A percentile compares a stretch with the other conserved stretches of the same genome.
phyloP scores from a whole-genome alignment of 352 stramenopile species.

The Phytophthora lateralis region DNA sequence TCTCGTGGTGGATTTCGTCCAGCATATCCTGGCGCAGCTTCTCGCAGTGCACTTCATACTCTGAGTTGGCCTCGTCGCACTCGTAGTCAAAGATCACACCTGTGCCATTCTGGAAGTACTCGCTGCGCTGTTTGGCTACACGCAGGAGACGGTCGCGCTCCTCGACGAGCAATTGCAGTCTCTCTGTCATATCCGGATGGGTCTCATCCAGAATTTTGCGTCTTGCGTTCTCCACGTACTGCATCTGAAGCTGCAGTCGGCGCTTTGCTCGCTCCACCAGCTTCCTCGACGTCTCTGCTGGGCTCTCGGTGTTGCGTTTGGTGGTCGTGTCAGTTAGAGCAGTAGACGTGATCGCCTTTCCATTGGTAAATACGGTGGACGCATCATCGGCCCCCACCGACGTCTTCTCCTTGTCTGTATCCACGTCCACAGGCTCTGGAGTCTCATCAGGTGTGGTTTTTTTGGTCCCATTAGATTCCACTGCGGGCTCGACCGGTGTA shows the following conservation, averaged over 20 bases:
- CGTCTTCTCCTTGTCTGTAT: slow-evolving; percentile 15
- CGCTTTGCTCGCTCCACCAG: slow-evolving; percentile 39
- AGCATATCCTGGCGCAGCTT: slow-evolving; percentile 86
- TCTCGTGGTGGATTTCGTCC: slow-evolving; percentile 86
- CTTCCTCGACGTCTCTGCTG: slow-evolving; percentile 36
- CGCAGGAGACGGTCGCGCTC: slow-evolving; percentile 57
- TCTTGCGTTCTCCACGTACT: slow-evolving; percentile 71
- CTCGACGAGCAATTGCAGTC: slow-evolving; percentile 43
- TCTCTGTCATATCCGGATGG: slow-evolving; percentile 68
- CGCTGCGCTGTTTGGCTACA: slow-evolving; percentile 46
- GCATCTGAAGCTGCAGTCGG: slow-evolving; percentile 68
- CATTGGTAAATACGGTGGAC: slow-evolving; percentile 12
- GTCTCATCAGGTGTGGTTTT: not conserved
- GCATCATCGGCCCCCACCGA: slow-evolving; percentile 2
- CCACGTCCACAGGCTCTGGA: slow-evolving; percentile 23
- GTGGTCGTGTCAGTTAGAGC: slow-evolving; percentile 4
- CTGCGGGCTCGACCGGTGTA: slow-evolving; percentile 20
- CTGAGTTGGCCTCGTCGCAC: slow-evolving; percentile 77
- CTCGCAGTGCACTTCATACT: slow-evolving; percentile 78
- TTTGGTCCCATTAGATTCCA: slow-evolving; percentile 19
- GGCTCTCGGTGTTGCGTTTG: slow-evolving; percentile 22
- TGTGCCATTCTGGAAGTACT: slow-evolving; percentile 66
- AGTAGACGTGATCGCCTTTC: slow-evolving; percentile 11
- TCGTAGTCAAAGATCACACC: slow-evolving; percentile 82
- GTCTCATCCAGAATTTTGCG: slow-evolving; percentile 66